Evolutionary conservation across 345 rosid species (phyloP).

Genomic region (Adansonia digitata): DNA sequence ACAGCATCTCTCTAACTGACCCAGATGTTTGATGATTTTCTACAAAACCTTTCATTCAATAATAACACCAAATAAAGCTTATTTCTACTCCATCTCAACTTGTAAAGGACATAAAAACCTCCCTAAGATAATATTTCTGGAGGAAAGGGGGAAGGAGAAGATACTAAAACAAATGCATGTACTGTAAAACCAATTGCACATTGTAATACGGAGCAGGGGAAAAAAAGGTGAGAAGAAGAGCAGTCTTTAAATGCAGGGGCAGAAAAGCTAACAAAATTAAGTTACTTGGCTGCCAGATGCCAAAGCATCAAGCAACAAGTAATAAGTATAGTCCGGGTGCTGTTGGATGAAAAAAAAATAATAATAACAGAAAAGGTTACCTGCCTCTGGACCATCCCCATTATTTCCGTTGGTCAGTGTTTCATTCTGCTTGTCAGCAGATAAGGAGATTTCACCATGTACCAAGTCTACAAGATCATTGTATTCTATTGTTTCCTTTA

Average conservation of each 20-base stretch:
- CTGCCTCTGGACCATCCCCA: slow-evolving; percentile 33
- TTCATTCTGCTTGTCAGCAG: slow-evolving; percentile 26
- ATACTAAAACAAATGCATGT: neutral
- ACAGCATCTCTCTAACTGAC: neutral
- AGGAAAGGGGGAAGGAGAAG: neutral
- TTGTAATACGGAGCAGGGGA: neutral
- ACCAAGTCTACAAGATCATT: slow-evolving; percentile 71
- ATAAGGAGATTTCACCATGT: slow-evolving; percentile 28
- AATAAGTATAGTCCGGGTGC: neutral
- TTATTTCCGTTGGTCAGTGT: slow-evolving; percentile 23
- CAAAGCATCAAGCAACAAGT: neutral
- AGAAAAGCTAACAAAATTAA: neutral
- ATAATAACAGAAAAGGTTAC: slow-evolving; percentile 22
- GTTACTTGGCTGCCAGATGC: neutral
- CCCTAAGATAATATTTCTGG: neutral
- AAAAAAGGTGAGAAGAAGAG: neutral
- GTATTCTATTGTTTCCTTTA: slow-evolving; percentile 72
- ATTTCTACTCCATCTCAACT: neutral
- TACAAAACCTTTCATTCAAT: neutral
- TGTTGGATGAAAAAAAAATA: neutral
- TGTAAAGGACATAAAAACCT: neutral
- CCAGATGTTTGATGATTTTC: neutral
- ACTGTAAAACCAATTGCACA: neutral
- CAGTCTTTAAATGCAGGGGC: neutral
- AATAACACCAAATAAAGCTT: neutral